Base-by-base conservation (phyloP, 495 filamentous ascomycete species). In the Tuber indicum region DNA sequence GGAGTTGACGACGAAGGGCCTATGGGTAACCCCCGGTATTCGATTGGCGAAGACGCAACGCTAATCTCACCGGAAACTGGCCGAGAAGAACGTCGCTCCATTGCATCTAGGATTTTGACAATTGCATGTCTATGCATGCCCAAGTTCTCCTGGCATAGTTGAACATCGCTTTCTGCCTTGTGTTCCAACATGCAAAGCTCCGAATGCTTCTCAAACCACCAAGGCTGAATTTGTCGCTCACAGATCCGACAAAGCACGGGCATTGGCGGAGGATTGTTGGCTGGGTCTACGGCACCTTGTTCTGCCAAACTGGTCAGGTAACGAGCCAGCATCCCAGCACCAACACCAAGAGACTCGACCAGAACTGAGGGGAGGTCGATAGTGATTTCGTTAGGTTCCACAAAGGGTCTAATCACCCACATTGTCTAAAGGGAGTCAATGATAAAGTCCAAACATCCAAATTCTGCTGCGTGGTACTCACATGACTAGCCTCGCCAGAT, bases 151-250 rank as follows among this genome's bases (percentile, higher is more conserved):
- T 99, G 96, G 44, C 93, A 91, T 84, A 98, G 89, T 82, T 98
- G 94, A 17, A 99, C 94, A 75, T 98, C 95, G 91, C 97, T 95
- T 84, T 99, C 96, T 1, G 96, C 95, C 70, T 92, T 90, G 84
- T 99, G 96, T 83, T 99, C 96, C 84, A 98, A 93, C 74, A 97
- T 86, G 83, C 96, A 99, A 16, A 98, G 88, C 78, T 99, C 96
- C 0, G 96, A 97, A 83, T 99, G 96, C 84, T 98, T 98, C 85
- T 98, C 94, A 81, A 99, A 99, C 96, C 96, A 98, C 96, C 96
- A 99, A 23, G 96, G 94, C n/a, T 92, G 92, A 66, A 99, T 97
- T 77, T 97, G 93, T 70, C 96, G 93, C 83, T 99, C 96, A 82
- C 96, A 99, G 77, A 99, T 98, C 52, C 96, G 93, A 84, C 96